phyloP scores from a whole-genome alignment of 2,329 filamentous ascomycete genomes.

The Elsinoe australis region DNA sequence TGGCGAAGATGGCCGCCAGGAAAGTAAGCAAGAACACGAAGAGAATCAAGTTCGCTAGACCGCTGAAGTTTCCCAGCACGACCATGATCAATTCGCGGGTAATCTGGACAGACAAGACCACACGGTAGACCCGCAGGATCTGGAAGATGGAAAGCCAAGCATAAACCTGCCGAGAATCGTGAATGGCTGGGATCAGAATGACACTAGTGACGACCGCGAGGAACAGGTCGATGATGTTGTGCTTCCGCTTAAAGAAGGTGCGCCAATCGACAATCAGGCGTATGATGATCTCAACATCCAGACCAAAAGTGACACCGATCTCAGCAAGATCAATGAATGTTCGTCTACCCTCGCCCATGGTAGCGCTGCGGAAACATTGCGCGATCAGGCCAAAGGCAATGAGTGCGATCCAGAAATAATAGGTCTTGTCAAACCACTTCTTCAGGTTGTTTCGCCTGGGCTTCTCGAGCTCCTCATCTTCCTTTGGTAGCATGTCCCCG shows the following conservation, averaged over 20 bases:
- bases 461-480: conserved; percentile 34
- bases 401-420: conserved; percentile 68
- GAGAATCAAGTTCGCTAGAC: conserved; percentile 88
- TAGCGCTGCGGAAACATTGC: conserved; percentile 68
- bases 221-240: conserved; percentile 71
- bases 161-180: conserved; percentile 62
- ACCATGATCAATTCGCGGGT: conserved; percentile 77
- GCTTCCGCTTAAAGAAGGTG: conserved; percentile 63
- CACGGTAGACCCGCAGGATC: conserved; percentile 81
- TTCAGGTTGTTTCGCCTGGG: conserved; percentile 51
- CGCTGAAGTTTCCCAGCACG: conserved; percentile 82
- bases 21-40: conserved; percentile 97
- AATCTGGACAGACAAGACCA: conserved; percentile 81
- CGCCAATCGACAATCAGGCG: conserved; percentile 75
- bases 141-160: conserved; percentile 90
- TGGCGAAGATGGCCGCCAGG: conserved; percentile 83
- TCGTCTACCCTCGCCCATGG: conserved; percentile 57
- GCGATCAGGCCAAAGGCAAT: conserved; percentile 74
- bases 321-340: conserved; percentile 66
- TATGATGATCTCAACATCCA: conserved; percentile 74
- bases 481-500: conserved; percentile 31
- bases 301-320: conserved; percentile 64
- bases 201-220: conserved; percentile 75
- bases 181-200: conserved; percentile 79
- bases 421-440: conserved; percentile 63